Conservation (phyloP, 2,329 filamentous ascomycete species). For the Exophiala oligosperma region DNA sequence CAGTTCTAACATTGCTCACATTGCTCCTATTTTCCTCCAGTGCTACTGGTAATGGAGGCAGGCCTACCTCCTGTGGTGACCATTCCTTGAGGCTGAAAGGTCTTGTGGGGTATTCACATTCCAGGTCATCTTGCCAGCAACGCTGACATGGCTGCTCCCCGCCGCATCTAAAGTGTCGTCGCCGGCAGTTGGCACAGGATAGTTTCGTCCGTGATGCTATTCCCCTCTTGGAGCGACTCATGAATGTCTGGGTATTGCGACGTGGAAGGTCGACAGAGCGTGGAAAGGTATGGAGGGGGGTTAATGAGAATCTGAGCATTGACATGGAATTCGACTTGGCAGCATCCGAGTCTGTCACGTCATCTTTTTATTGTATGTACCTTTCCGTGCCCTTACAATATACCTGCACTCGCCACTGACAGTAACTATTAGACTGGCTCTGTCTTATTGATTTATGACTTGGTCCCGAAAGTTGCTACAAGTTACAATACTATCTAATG, state of each 20-base stretch:
- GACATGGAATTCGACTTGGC: constrained; percentile 2
- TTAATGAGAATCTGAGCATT: neutral
- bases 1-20: neutral
- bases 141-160: constrained; percentile 5
- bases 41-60: neutral
- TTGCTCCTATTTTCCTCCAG: neutral
- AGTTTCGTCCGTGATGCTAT: constrained; percentile 2
- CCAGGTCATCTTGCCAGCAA: constrained; percentile 6
- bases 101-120: neutral
- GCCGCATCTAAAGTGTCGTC: constrained; percentile 1
- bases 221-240: constrained; percentile 5
- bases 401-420: no score
- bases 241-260: neutral
- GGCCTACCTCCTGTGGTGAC: neutral
- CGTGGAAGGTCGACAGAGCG: neutral
- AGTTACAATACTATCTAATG: neutral
- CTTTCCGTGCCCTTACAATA: neutral
- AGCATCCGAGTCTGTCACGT: constrained; percentile 2
- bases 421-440: no score
- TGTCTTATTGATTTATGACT: no score
- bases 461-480: no score
- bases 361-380: neutral
- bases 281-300: neutral
- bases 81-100: neutral
- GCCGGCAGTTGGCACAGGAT: neutral